phyloP scores from a whole-genome alignment of 345 rosid species.

The Durio zibethinus region DNA sequence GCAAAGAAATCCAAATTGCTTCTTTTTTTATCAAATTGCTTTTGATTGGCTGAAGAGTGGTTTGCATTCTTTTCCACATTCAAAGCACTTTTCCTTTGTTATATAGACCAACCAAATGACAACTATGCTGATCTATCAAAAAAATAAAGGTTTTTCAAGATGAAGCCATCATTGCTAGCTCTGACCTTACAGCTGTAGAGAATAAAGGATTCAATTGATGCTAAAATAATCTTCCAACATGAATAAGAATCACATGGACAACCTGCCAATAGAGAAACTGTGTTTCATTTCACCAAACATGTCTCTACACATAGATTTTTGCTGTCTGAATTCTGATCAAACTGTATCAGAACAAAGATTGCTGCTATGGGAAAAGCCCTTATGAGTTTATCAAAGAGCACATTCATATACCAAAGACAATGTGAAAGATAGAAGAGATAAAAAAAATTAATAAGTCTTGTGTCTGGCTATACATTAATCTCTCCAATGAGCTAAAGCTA shows the following conservation, averaged over 20 bases:
- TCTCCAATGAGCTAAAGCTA: background rate
- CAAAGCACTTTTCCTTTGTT: background rate
- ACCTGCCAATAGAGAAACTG: background rate
- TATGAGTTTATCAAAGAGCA: background rate
- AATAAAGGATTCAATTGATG: background rate
- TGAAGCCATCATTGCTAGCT: background rate
- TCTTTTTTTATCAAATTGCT: background rate
- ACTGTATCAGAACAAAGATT: background rate
- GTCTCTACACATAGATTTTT: background rate
- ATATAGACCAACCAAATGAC: constrained; percentile 3
- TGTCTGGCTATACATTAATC: background rate
- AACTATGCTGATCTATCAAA: background rate
- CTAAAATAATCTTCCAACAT: background rate
- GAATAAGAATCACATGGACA: background rate
- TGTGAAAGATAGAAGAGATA: background rate
- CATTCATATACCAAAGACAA: background rate
- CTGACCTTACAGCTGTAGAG: constrained; percentile 15
- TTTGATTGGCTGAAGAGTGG: background rate
- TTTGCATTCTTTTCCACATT: background rate
- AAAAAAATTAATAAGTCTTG: background rate
- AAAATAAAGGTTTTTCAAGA: background rate
- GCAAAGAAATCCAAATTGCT: background rate
- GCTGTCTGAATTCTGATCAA: background rate
- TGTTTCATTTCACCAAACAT: background rate
- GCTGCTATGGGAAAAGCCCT: background rate